These are phyloP conservation scores for Lanmaoa pseudosensibilis DNA, from an alignment of 768 basidiomycete species.

Conservation along the genomic window DNA sequence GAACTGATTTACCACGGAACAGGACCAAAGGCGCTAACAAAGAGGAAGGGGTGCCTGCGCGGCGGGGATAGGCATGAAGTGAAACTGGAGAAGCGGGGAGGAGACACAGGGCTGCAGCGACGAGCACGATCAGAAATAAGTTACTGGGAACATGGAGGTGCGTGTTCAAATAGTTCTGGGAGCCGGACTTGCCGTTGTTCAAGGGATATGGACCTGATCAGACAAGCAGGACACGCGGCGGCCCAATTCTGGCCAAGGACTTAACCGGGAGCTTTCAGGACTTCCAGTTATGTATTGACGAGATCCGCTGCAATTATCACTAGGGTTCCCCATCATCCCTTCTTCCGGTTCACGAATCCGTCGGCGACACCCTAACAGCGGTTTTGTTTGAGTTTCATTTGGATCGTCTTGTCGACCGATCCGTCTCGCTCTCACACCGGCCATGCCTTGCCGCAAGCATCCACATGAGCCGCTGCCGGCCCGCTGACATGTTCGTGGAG, in stretches of 20 bases:
- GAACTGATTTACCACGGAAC: conserved; percentile 9
- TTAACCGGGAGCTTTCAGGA: conserved; percentile 17
- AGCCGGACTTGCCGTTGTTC: conserved; percentile 24
- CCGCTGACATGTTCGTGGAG: conserved; percentile 1
- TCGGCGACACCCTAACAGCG: conserved; percentile 28
- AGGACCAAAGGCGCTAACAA: conserved; percentile 6
- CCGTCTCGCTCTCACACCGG: conserved; percentile 30
- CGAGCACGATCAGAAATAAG: conserved; percentile 29
- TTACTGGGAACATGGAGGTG: conserved; percentile 29
- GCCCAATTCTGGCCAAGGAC: conserved; percentile 24
- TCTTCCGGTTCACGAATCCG: conserved; percentile 19
- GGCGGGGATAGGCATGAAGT: conserved; percentile 32
- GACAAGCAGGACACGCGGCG: conserved; percentile 29
- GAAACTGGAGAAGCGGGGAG: background rate
- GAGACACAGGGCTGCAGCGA: conserved; percentile 1
- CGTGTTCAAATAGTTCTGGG: conserved; percentile 33
- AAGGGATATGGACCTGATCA: conserved; percentile 29
- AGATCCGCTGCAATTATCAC: conserved; percentile 13
- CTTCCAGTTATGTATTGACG: conserved; percentile 8
- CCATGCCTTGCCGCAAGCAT: conserved; percentile 19
- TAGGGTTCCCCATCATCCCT: conserved; percentile 4
- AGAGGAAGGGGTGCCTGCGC: conserved; percentile 17
- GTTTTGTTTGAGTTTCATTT: conserved; percentile 33
- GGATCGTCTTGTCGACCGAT: conserved; percentile 27
- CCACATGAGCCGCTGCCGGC: conserved; percentile 2